Conservation (phyloP, 352 stramenopile genomes). For the Pythium biforme region DNA sequence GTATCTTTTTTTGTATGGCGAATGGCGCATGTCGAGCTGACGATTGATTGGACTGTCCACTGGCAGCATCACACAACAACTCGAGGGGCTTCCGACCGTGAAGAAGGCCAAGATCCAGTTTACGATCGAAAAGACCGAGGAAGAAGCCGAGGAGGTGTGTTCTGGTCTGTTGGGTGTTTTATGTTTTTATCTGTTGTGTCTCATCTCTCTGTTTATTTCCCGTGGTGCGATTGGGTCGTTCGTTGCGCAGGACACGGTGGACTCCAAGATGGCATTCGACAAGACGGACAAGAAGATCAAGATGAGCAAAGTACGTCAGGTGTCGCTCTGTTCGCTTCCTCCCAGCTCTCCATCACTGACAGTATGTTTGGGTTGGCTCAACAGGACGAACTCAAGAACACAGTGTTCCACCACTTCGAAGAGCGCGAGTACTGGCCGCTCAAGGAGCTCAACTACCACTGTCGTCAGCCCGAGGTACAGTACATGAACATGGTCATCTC, state of each 20-base stretch:
- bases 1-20: neutral
- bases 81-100: slow-evolving; percentile 73
- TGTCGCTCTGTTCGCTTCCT: neutral
- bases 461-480: slow-evolving; percentile 78
- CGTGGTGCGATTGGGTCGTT: slow-evolving; percentile 1
- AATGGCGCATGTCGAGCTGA: neutral
- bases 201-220: slow-evolving; percentile 5
- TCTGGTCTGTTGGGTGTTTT: neutral
- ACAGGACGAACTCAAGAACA: slow-evolving; percentile 86
- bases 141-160: slow-evolving; percentile 63
- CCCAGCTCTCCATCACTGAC: neutral
- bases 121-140: slow-evolving; percentile 76
- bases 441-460: slow-evolving; percentile 89
- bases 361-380: neutral
- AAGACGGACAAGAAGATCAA: slow-evolving; percentile 87
- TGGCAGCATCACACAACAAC: slow-evolving; percentile 64
- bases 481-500: neutral
- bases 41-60: neutral
- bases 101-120: slow-evolving; percentile 83
- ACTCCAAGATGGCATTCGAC: slow-evolving; percentile 46
- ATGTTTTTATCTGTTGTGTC: too few relatives aligned
- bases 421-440: slow-evolving; percentile 85
- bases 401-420: slow-evolving; percentile 87
- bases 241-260: slow-evolving; percentile 21
- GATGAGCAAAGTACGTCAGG: slow-evolving; percentile 74